These are phyloP conservation scores for Vigna reflexopilosa DNA, from an alignment of 306 rosid genomes.

Conservation along the genomic window DNA sequence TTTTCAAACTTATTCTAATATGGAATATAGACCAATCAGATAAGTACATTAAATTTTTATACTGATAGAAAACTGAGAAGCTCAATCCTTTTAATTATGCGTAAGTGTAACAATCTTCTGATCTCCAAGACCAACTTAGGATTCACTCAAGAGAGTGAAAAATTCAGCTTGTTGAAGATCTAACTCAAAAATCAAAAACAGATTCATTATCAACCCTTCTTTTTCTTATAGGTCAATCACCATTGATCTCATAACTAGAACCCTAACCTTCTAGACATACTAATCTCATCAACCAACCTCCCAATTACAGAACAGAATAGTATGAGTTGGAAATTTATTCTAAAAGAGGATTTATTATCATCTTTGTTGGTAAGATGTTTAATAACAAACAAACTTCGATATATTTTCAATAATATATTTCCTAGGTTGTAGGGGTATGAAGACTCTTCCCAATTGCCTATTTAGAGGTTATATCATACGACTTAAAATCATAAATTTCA, in stretches of 20 bases:
- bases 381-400: neutral
- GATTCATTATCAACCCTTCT: neutral
- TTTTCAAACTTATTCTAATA: neutral
- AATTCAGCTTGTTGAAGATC: neutral
- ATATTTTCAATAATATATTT: neutral
- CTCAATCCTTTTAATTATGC: no score
- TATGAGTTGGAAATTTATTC: slow-evolving; percentile 4
- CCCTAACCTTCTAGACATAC: neutral
- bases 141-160: no score
- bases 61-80: neutral
- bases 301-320: neutral
- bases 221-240: neutral
- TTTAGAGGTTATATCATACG: slow-evolving; percentile 1
- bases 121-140: no score
- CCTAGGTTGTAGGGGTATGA: slow-evolving; percentile 3
- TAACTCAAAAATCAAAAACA: neutral
- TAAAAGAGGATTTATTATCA: slow-evolving; percentile 3
- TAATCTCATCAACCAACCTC: neutral
- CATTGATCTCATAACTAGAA: neutral
- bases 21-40: neutral
- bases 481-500: slow-evolving; percentile 21
- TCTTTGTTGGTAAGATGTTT: slow-evolving; percentile 10
- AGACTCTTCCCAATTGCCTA: neutral
- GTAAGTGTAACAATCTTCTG: neutral
- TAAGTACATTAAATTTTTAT: neutral